Percentiles rank a stretch among this genome's conserved stretches.
These are phyloP conservation scores for Globisporangium megalacanthum DNA, from an alignment of 352 stramenopile species.

Conservation along the genomic window DNA sequence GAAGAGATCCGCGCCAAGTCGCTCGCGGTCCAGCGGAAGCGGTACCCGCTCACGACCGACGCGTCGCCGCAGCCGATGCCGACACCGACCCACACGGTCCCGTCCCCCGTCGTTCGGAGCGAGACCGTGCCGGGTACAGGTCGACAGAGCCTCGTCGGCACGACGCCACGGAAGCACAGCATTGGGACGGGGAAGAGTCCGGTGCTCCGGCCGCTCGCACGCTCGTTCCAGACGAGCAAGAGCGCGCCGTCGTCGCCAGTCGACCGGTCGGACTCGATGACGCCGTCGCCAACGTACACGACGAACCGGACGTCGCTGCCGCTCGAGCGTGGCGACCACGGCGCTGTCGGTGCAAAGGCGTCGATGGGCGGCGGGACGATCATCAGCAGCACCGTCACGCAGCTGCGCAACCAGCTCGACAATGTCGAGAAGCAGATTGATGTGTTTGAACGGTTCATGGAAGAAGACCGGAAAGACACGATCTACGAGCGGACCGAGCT, in stretches of 20 bases:
- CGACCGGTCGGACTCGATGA: conserved; percentile 23
- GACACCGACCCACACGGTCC: conserved; percentile 1
- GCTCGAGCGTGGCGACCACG: conserved; percentile 8
- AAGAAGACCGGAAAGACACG: conserved; percentile 82
- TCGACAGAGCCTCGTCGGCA: not conserved
- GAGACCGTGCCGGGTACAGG: conserved; percentile 3
- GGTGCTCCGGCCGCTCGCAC: conserved; percentile 4
- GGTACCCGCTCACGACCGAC: conserved; percentile 43
- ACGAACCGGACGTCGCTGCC: conserved; percentile 15
- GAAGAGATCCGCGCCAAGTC: conserved; percentile 83
- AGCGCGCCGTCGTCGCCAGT: conserved; percentile 51
- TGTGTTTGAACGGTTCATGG: conserved; percentile 86
- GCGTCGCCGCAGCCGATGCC: conserved; percentile 11
- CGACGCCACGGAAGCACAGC: conserved; percentile 5
- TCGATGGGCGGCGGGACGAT: conserved; percentile 27
- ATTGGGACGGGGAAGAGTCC: conserved; percentile 9
- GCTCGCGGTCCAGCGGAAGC: conserved; percentile 66
- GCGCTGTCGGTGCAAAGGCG: not conserved
- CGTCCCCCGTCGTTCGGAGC: conserved; percentile 10
- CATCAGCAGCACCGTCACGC: conserved; percentile 65
- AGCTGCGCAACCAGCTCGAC: conserved; percentile 77
- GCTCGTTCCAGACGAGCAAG: conserved; percentile 24
- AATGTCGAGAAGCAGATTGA: conserved; percentile 89
- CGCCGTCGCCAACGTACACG: conserved; percentile 5
- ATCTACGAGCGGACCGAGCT: conserved; percentile 82